Percentiles rank a stretch among this genome's conserved stretches.
Evolutionary conservation across 1,139 yeast species (phyloP).

Genomic region (Suhomyces coccinellae): DNA sequence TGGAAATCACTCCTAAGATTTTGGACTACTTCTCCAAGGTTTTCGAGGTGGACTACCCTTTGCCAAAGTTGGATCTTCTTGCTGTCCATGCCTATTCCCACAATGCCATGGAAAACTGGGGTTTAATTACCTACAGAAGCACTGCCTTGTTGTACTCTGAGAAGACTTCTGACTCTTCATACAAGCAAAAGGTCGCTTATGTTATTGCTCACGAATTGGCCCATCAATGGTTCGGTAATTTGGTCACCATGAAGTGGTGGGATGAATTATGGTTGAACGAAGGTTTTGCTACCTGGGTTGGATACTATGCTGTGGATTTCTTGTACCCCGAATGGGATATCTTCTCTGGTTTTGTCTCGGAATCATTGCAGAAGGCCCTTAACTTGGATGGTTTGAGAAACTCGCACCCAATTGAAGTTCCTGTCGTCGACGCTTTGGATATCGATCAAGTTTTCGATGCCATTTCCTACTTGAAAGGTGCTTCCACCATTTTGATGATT

Average conservation of each 20-base stretch:
- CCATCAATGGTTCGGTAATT: conserved; percentile 92
- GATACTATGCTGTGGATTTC: conserved; percentile 74
- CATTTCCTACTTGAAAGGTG: conserved; percentile 81
- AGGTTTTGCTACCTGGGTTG: conserved; percentile 88
- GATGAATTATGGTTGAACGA: conserved; percentile 90
- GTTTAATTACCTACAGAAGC: conserved; percentile 77
- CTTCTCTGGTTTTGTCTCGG: conserved; percentile 72
- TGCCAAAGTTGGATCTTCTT: conserved; percentile 74
- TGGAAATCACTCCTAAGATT: conserved; percentile 64
- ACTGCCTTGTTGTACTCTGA: conserved; percentile 72
- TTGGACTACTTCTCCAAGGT: conserved; percentile 64
- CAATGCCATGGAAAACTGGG: conserved; percentile 93
- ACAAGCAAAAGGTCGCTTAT: conserved; percentile 78
- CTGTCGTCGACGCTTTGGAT: conserved; percentile 76
- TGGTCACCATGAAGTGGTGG: conserved; percentile 96
- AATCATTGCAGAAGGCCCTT: conserved; percentile 68
- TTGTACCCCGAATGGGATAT: conserved; percentile 87
- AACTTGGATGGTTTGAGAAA: conserved; percentile 69
- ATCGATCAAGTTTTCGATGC: conserved; percentile 85
- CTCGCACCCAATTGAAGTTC: conserved; percentile 86
- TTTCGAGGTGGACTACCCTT: conserved; percentile 66
- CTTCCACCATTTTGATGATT: conserved; percentile 72
- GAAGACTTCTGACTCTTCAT: conserved; percentile 61
- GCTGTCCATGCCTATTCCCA: conserved; percentile 77
- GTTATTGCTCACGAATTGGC: conserved; percentile 90